Evolutionary conservation across 257 asterid species (phyloP).

Genomic region (Nicotiana paniculata): DNA sequence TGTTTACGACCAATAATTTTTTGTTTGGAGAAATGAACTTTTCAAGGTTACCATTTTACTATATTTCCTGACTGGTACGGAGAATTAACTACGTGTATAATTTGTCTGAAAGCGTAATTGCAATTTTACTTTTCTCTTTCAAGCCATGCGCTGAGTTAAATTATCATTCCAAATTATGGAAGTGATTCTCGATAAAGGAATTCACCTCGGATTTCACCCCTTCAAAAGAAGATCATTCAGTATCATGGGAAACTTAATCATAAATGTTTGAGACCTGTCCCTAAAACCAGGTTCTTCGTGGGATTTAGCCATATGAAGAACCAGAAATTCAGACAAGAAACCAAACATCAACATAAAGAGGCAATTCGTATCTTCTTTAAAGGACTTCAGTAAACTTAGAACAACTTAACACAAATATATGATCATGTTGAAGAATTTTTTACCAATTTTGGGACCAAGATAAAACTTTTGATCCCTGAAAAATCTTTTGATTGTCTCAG

Average conservation of each 20-base stretch:
- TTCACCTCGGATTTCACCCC: neutral
- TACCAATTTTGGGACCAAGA: conserved; percentile 63
- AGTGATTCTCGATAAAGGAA: neutral
- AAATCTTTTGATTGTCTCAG: conserved; percentile 66
- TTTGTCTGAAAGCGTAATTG: neutral
- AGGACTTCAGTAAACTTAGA: neutral
- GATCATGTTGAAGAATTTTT: neutral
- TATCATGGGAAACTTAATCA: neutral
- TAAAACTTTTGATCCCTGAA: conserved; percentile 76
- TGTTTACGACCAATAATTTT: no score
- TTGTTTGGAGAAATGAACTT: no score
- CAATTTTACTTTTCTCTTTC: neutral
- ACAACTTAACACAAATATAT: neutral
- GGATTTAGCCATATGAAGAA: neutral
- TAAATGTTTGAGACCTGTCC: neutral
- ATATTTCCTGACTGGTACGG: no score
- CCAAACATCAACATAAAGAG: neutral
- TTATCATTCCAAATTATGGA: neutral
- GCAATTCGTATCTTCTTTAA: neutral
- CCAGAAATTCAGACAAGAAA: neutral
- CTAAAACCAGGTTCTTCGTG: neutral
- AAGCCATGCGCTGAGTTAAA: neutral
- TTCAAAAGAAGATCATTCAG: neutral
- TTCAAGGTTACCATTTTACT: no score
- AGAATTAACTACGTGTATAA: neutral